Conservation (phyloP, 768 basidiomycete species). For the Termitomyces sp. region DNA sequence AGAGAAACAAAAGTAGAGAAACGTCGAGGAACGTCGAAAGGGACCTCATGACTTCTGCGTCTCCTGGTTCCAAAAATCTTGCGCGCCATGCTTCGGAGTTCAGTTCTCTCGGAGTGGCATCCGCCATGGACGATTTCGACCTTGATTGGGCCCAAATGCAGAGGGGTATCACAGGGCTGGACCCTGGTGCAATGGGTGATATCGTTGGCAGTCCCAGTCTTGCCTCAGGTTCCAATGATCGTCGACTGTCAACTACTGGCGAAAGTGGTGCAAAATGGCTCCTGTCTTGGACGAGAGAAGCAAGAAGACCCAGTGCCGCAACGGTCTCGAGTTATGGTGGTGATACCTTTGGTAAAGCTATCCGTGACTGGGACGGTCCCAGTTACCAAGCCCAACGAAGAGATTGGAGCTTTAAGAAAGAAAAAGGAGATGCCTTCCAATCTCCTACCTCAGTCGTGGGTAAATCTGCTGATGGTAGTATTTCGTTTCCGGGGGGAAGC, state of each 20-base stretch:
- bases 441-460: not conserved
- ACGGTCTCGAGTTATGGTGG: slow-evolving; percentile 31
- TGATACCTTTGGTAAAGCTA: slow-evolving; percentile 36
- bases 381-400: slow-evolving; percentile 36
- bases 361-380: slow-evolving; percentile 37
- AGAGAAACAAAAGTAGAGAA: slow-evolving; percentile 27
- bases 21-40: slow-evolving; percentile 12
- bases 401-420: slow-evolving; percentile 57
- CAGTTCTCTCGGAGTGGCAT: not conserved
- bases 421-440: slow-evolving; percentile 33
- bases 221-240: slow-evolving; percentile 6
- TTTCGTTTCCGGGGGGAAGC: slow-evolving; percentile 25
- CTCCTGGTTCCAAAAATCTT: not conserved
- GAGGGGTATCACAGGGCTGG: slow-evolving; percentile 24
- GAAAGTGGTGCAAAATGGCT: slow-evolving; percentile 13
- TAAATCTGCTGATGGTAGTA: slow-evolving; percentile 20
- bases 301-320: slow-evolving; percentile 36
- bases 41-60: not conserved
- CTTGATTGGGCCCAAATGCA: slow-evolving; percentile 30
- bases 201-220: slow-evolving; percentile 16
- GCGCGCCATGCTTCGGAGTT: not conserved
- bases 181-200: slow-evolving; percentile 21
- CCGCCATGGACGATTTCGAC: slow-evolving; percentile 37
- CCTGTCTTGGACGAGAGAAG: slow-evolving; percentile 16
- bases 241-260: slow-evolving; percentile 11